phyloP scores from a whole-genome alignment of 202 grass and related monocot genomes.

The Panicum hallii region DNA sequence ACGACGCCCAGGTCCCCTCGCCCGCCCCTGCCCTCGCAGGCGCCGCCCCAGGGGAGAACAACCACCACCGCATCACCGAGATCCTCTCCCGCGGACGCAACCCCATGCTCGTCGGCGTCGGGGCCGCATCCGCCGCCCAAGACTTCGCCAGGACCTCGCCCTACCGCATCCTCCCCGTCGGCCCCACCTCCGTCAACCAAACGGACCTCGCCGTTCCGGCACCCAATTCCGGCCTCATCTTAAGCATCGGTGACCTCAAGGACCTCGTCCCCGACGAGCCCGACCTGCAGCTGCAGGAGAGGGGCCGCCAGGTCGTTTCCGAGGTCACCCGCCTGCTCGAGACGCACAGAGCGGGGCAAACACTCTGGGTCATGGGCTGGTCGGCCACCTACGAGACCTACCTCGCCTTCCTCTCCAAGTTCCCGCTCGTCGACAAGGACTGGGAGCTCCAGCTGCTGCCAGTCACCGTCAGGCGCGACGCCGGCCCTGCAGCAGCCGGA shows the following conservation, averaged over 20 bases:
- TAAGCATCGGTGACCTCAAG: slow-evolving; percentile 85
- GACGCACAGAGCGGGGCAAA: slow-evolving; percentile 44
- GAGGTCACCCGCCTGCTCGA: slow-evolving; percentile 88
- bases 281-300: slow-evolving; percentile 46
- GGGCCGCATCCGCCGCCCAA: slow-evolving; percentile 57
- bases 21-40: slow-evolving; percentile 33
- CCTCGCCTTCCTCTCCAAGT: slow-evolving; percentile 85
- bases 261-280: slow-evolving; percentile 48
- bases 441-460: slow-evolving; percentile 95
- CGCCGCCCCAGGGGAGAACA: slow-evolving; percentile 58
- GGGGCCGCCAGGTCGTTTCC: slow-evolving; percentile 47
- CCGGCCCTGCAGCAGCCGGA: not conserved
- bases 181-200: not conserved
- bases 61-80: slow-evolving; percentile 73
- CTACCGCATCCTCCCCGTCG: slow-evolving; percentile 59
- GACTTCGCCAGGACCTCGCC: slow-evolving; percentile 56
- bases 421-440: slow-evolving; percentile 91
- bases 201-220: slow-evolving; percentile 35
- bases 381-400: slow-evolving; percentile 89
- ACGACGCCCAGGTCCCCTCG: slow-evolving; percentile 62
- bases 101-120: slow-evolving; percentile 88
- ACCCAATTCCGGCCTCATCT: slow-evolving; percentile 48
- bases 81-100: slow-evolving; percentile 76
- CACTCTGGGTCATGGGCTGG: slow-evolving; percentile 86
- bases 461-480: slow-evolving; percentile 61